Percentiles rank a stretch among this genome's conserved stretches.
These are phyloP conservation scores for Hypoxylon sp. DNA, from an alignment of 2,329 filamentous ascomycete genomes.

Conservation along the genomic window DNA sequence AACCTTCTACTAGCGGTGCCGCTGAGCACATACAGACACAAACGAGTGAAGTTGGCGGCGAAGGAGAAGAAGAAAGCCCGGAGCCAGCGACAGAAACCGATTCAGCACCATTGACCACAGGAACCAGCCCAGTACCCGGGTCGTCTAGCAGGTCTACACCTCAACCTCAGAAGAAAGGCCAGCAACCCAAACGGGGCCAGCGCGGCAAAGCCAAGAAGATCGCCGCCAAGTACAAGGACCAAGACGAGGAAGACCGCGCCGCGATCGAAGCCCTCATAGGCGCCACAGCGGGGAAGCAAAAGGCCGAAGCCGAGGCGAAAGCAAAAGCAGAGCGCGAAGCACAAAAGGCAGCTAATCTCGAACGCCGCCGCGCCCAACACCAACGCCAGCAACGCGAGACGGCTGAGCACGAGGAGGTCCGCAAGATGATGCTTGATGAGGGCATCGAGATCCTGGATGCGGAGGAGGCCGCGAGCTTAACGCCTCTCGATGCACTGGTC, in stretches of 20 bases:
- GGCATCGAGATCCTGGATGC: slow-evolving; percentile 73
- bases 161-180: slow-evolving; percentile 60
- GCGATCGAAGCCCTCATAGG: slow-evolving; percentile 91
- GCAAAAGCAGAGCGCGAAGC: slow-evolving; percentile 79
- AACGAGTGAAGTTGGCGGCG: slow-evolving; percentile 40
- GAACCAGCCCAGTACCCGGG: slow-evolving; percentile 55
- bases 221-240: slow-evolving; percentile 89
- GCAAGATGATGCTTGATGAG: slow-evolving; percentile 72
- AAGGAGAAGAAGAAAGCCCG: slow-evolving; percentile 56
- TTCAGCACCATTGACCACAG: slow-evolving; percentile 49
- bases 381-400: slow-evolving; percentile 81
- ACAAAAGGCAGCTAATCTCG: slow-evolving; percentile 78
- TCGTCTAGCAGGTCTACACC: slow-evolving; percentile 46
- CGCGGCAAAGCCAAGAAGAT: slow-evolving; percentile 88
- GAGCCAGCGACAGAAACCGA: slow-evolving; percentile 43
- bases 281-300: slow-evolving; percentile 75
- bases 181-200: slow-evolving; percentile 78
- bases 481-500: slow-evolving; percentile 78
- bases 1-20: slow-evolving; percentile 4
- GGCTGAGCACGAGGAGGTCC: slow-evolving; percentile 81
- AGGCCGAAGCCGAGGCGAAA: slow-evolving; percentile 76
- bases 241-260: slow-evolving; percentile 93
- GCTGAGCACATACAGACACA: slow-evolving; percentile 46
- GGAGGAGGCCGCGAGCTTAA: slow-evolving; percentile 68
- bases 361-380: slow-evolving; percentile 85